Percentiles rank a stretch among this genome's conserved stretches.
phyloP scores from a whole-genome alignment of 2,329 filamentous ascomycete genomes.

The Ilyonectria destructans region DNA sequence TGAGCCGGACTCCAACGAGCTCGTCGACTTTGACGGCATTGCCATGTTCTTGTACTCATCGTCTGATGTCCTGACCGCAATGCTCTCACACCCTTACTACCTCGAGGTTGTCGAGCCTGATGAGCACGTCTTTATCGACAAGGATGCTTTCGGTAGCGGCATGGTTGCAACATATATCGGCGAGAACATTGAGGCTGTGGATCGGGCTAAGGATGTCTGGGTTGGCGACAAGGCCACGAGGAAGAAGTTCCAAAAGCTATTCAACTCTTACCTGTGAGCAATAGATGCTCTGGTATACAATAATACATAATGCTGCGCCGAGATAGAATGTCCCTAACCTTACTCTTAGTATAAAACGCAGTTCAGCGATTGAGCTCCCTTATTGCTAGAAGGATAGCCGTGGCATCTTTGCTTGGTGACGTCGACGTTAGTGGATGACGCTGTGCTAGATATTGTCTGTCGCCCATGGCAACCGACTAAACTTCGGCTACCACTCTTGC shows the following conservation, averaged over 20 bases:
- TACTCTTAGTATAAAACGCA: no score
- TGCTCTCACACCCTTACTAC: slow-evolving; percentile 52
- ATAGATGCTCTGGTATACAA: no score
- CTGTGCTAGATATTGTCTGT: no score
- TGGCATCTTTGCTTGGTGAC: no score
- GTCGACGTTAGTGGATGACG: no score
- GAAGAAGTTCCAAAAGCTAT: slow-evolving; percentile 45
- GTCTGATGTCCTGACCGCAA: slow-evolving; percentile 40
- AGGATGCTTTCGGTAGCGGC: slow-evolving; percentile 45
- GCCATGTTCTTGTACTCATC: slow-evolving; percentile 51
- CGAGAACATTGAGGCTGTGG: slow-evolving; percentile 45
- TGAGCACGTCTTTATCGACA: slow-evolving; percentile 51
- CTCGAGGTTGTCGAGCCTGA: slow-evolving; percentile 49
- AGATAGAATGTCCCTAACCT: no score
- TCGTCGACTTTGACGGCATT: slow-evolving; percentile 50
- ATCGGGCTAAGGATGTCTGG: slow-evolving; percentile 46
- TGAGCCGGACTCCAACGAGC: slow-evolving; percentile 37
- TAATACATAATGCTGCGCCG: no score
- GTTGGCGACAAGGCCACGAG: slow-evolving; percentile 35
- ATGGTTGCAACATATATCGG: slow-evolving; percentile 51
- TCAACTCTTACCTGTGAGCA: slow-evolving; percentile 38
- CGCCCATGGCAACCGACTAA: no score
- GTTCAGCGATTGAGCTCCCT: no score
- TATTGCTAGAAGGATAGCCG: no score
- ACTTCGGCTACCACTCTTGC: no score